These are phyloP conservation scores for Microdochium trichocladiopsis DNA, from an alignment of 2,329 filamentous ascomycete species.

Conservation along the genomic window DNA sequence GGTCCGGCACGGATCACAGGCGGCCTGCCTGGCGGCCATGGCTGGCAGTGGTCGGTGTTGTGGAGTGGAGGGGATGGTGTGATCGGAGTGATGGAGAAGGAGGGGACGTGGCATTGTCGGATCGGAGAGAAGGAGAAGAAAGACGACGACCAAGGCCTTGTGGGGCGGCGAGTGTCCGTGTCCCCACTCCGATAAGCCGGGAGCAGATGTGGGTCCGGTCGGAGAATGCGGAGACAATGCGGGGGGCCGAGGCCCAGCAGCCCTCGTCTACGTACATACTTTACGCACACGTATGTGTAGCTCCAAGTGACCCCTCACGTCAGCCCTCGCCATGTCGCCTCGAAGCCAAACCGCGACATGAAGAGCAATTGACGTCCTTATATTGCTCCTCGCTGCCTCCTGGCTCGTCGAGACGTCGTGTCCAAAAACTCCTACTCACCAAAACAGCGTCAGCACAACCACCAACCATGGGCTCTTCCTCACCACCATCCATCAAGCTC, in stretches of 20 bases:
- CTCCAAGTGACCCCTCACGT: too few relatives aligned
- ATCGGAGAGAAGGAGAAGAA: background rate
- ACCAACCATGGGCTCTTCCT: background rate
- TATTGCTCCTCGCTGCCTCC: too few relatives aligned
- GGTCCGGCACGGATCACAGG: slow-evolving; percentile 19
- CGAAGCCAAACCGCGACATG: too few relatives aligned
- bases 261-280: background rate
- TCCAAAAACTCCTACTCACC: background rate
- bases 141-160: background rate
- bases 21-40: slow-evolving; percentile 12
- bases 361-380: too few relatives aligned
- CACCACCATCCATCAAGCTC: slow-evolving; percentile 11
- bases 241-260: too few relatives aligned
- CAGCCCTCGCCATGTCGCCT: too few relatives aligned
- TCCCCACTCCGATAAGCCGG: background rate
- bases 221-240: background rate
- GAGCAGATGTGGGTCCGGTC: background rate
- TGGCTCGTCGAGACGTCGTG: too few relatives aligned
- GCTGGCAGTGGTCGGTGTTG: background rate
- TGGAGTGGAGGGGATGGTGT: background rate
- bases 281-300: too few relatives aligned
- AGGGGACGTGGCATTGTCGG: background rate
- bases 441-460: background rate
- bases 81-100: background rate
- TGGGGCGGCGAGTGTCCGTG: background rate